These are phyloP conservation scores for Daedalea quercina DNA, from an alignment of 768 basidiomycete genomes.

Conservation along the genomic window DNA sequence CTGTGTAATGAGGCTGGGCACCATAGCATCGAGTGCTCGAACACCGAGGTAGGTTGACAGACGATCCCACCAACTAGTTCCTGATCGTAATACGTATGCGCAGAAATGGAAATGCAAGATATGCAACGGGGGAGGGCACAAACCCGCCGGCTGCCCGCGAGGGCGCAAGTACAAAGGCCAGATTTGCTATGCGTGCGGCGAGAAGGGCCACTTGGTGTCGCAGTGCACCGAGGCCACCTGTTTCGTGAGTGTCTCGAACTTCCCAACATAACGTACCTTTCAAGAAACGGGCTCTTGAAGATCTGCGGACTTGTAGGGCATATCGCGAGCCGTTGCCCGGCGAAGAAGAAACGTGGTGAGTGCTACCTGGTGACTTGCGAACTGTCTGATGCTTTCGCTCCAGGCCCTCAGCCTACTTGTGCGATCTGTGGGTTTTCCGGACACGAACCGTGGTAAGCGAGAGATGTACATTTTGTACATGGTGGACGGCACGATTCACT, in stretches of 20 bases:
- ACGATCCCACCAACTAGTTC: not conserved
- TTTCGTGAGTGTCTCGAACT: not conserved
- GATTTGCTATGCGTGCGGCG: not conserved
- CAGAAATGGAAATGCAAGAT: not conserved
- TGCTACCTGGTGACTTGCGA: too few relatives aligned
- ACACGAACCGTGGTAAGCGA: too few relatives aligned
- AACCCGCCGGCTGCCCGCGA: not conserved
- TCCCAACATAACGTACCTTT: not conserved
- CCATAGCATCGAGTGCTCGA: not conserved
- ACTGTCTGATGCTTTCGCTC: too few relatives aligned
- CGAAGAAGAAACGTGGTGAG: not conserved
- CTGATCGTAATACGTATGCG: not conserved
- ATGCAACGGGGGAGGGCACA: not conserved
- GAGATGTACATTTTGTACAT: too few relatives aligned
- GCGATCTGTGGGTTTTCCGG: too few relatives aligned
- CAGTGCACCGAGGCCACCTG: not conserved
- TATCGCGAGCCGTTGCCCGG: not conserved
- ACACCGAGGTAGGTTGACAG: not conserved
- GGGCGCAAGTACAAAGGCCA: not conserved
- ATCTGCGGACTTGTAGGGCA: not conserved
- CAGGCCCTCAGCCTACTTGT: too few relatives aligned
- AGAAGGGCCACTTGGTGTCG: not conserved
- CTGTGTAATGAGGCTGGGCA: not conserved
- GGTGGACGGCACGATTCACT: too few relatives aligned
- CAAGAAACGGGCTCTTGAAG: not conserved